phyloP scores from a whole-genome alignment of 208 protist species.

The Spongospora subterranea region DNA sequence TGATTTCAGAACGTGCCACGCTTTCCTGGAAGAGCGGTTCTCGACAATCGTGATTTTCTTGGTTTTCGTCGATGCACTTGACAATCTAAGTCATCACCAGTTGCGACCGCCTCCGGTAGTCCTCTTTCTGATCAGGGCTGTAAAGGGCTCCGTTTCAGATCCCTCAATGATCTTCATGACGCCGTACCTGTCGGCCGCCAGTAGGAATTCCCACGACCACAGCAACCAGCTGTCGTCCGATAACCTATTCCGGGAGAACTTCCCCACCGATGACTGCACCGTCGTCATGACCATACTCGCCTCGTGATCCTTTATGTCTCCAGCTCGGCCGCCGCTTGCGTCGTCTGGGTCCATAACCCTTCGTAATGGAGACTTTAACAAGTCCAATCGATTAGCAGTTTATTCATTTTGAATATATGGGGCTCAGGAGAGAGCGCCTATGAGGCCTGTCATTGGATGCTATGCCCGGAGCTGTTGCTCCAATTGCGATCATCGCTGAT shows the following conservation, averaged over 20 bases:
- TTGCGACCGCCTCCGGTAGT: background rate
- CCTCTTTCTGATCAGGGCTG: background rate
- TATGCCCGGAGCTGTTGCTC: no score
- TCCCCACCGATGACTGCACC: background rate
- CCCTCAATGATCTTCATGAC: background rate
- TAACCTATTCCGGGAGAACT: background rate
- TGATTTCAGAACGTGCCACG: background rate
- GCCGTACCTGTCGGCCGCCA: background rate
- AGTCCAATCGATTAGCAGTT: no score
- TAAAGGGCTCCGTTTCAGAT: background rate
- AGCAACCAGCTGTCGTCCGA: background rate
- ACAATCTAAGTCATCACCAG: background rate
- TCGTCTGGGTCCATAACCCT: no score
- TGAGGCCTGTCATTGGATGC: no score
- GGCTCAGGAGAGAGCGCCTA: no score
- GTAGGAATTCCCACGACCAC: background rate
- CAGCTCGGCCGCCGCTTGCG: no score
- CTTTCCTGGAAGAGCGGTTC: background rate
- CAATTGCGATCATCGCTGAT: no score
- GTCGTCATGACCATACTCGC: background rate
- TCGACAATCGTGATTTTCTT: background rate
- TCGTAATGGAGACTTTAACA: no score
- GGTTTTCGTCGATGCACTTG: background rate
- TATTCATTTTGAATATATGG: no score
- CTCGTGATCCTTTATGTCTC: no score